Evolutionary conservation across 2,329 filamentous ascomycete species (phyloP).

Genomic region (Botrytis hyacinthi): DNA sequence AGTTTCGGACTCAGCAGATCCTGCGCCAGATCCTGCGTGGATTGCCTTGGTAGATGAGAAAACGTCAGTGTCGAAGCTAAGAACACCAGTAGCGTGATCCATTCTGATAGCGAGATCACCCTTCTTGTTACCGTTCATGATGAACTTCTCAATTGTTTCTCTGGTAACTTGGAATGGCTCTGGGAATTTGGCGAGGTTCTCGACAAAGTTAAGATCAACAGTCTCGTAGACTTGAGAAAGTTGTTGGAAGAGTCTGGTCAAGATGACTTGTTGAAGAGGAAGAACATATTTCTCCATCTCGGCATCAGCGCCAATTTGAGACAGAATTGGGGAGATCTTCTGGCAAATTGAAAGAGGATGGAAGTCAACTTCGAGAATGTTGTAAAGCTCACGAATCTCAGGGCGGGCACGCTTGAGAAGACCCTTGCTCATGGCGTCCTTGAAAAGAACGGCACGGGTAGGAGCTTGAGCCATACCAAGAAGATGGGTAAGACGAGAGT

Average conservation of each 20-base stretch:
- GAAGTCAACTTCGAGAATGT: constrained; percentile 98
- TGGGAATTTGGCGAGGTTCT: constrained; percentile 91
- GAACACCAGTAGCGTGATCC: constrained; percentile 89
- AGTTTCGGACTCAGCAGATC: constrained; percentile 82
- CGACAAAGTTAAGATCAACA: constrained; percentile 89
- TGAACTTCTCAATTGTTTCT: constrained; percentile 97
- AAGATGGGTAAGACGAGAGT: constrained; percentile 91
- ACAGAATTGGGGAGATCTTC: constrained; percentile 95
- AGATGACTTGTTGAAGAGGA: constrained; percentile 95
- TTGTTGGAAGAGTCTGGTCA: constrained; percentile 98
- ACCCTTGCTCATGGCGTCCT: constrained; percentile 92
- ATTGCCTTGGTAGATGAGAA: constrained; percentile 95
- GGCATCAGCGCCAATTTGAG: constrained; percentile 86
- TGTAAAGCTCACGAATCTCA: constrained; percentile 95
- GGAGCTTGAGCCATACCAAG: constrained; percentile 89
- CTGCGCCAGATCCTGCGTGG: constrained; percentile 77
- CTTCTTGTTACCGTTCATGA: constrained; percentile 99
- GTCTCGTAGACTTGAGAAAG: constrained; percentile 98
- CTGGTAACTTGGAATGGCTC: constrained; percentile 92
- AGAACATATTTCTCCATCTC: constrained; percentile 98
- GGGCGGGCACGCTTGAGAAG: constrained; percentile 88
- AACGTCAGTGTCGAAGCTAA: constrained; percentile 97
- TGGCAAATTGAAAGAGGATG: constrained; percentile 98
- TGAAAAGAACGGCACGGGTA: constrained; percentile 87
- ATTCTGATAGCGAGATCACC: constrained; percentile 94